Base-by-base conservation (phyloP, 208 protist genomes). In the Endotrypanum monterogeii region DNA sequence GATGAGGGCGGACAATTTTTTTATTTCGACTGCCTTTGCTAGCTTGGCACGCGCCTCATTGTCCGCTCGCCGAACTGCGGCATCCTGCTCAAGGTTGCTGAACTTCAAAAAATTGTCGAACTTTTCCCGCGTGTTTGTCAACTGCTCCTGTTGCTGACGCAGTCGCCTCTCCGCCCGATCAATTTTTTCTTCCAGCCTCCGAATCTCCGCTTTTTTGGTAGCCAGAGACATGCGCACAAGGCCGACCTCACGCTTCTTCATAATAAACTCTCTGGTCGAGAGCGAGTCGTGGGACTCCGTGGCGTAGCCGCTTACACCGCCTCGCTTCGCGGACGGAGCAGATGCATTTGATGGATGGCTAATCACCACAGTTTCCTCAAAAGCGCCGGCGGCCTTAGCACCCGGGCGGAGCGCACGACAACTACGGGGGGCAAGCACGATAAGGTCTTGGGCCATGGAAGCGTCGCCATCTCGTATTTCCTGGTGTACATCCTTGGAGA, bases 71-170 rank as follows among this genome's bases (percentile, higher is more conserved):
- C 95, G 94, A 46, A 99, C 98, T 32, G 98, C 97, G 6, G 97
- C 91, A 63, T 98, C 96, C 57, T 98, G 96, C 69, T 98, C 93
- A 16, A 97, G 80, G 80, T 98, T 98, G 82, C 97, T 98, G 69
- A 97, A 82, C 68, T 98, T 98, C n/a, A 98, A 79, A 78, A 98
- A 98, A 68, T 91, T 94, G 76, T 98, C 96, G 79, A 99, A 99
- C 72, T 97, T 96, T 61, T 95, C 90, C 25, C 89, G 84, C 35
- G 97, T 98, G 68, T 90, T 97, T 46, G 91, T 89, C 48, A 99
- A 92, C 80, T 98, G 95, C 72, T 97, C 89, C 78, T 98, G 96
- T 63, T 96, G 83, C 78, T 98, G 94, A n/a, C 83, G 82, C 52
- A 99, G 76, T 14, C 86, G 86, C 84, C 97, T 94, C 80, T 98